Base-by-base conservation (phyloP, 495 filamentous ascomycete genomes). In the Trypethelium eluteriae region DNA sequence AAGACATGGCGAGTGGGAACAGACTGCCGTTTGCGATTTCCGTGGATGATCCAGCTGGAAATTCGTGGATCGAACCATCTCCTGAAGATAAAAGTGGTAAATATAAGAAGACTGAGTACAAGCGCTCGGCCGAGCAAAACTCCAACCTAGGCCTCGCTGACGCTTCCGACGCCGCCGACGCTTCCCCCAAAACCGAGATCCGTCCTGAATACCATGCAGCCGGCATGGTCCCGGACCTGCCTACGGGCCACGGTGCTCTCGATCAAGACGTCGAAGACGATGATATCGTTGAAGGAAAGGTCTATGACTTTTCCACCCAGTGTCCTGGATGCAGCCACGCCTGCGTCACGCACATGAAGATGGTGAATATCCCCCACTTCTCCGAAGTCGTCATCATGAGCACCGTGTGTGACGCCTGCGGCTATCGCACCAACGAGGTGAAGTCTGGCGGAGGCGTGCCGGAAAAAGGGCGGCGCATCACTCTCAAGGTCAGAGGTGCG, bases 371-470 rank as follows among this genome's bases (percentile, higher is more conserved):
- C 64, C 94, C 94, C 0, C 86, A 95, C 76, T 99, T 99, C 82
- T 96, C 96, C 76, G 86, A 97, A 69, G 94, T 98, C 25, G 84
- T 95, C 57, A 79, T 98, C 69, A 96, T 93, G 86, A 89, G 86
- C 71, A 96, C 92, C 11, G 85, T 86, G 63, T 98, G 94, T 73
- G 85, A 90, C 38, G 80, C 88, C 77, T 98, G 94, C 74, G 93
- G 91, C n/a, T 97, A 97, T 77, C 87, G 90, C 63, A 91, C 85
- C 68, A 96, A 92, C 76, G 94, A 99, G 74, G 89, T 98, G 64
- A 97, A 97, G 81, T 96, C 95, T 1, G 95, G 95, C 68, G 95
- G 94, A 66, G 91, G 86, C 70, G 85, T 99, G 32, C 94, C 95
- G 6, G 88, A 88, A 62, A 89, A 89, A 75, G 94, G 94, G 56